Evolutionary conservation across 225 moss, liverwort and hornwort genomes (phyloP).

Genomic region (Marchantia polymorpha): DNA sequence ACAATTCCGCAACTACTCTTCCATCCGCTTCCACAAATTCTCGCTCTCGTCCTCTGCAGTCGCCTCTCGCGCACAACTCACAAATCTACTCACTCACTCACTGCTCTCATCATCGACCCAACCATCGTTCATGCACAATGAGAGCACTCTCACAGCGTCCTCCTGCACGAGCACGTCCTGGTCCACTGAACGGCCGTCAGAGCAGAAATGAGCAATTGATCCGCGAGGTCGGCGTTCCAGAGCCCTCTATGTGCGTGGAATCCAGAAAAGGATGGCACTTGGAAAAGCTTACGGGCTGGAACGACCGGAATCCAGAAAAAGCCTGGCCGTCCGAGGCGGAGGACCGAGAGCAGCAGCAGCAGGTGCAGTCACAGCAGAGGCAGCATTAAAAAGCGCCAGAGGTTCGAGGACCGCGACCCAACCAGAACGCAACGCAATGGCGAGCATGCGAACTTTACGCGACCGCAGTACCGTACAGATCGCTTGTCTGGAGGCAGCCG

Average conservation of each 20-base stretch:
- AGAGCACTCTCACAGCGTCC: too few relatives aligned
- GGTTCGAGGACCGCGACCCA: neutral
- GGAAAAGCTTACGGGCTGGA: neutral
- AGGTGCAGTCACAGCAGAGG: neutral
- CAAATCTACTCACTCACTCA: too few relatives aligned
- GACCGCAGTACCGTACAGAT: too few relatives aligned
- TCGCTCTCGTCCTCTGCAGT: neutral
- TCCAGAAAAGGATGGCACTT: neutral
- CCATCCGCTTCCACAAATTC: neutral
- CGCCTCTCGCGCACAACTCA: neutral
- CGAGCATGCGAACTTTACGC: neutral
- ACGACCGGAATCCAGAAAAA: neutral
- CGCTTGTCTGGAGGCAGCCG: neutral
- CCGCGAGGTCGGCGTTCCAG: neutral
- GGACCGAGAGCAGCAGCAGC: neutral
- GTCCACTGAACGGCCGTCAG: neutral
- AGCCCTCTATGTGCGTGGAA: neutral
- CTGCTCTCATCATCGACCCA: too few relatives aligned
- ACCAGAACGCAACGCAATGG: neutral
- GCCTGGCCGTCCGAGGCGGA: neutral
- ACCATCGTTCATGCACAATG: neutral
- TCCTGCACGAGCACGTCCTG: neutral
- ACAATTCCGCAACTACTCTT: neutral
- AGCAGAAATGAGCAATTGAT: neutral
- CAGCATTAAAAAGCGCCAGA: neutral